Evolutionary conservation across 164 flowering plant species (phyloP).

Genomic region (Piper betle): DNA sequence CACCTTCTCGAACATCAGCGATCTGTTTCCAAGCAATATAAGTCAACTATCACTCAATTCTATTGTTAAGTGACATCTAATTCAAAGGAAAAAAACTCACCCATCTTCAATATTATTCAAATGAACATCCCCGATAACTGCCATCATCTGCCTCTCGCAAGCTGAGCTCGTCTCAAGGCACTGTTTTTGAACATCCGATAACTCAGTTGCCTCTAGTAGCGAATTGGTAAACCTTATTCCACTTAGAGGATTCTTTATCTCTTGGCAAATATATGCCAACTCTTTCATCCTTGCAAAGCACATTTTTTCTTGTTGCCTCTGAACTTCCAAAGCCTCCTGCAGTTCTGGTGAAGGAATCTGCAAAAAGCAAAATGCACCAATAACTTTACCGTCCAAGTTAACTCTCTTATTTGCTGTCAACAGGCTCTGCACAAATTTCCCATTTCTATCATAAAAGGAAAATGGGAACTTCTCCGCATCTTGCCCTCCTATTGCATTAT

Average conservation of each 20-base stretch:
- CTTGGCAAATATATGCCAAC: slow-evolving; percentile 86
- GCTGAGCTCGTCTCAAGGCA: slow-evolving; percentile 85
- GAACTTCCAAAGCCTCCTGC: slow-evolving; percentile 66
- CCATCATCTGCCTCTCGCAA: slow-evolving; percentile 87
- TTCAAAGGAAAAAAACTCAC: slow-evolving; percentile 24
- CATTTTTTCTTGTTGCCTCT: slow-evolving; percentile 65
- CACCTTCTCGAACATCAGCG: slow-evolving; percentile 60
- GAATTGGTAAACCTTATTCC: slow-evolving; percentile 77
- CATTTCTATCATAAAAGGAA: slow-evolving; percentile 57
- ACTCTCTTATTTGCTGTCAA: slow-evolving; percentile 90
- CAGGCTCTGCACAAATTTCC: slow-evolving; percentile 74
- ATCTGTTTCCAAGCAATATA: slow-evolving; percentile 17
- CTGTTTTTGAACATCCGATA: slow-evolving; percentile 86
- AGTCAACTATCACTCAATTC: not conserved
- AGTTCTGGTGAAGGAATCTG: slow-evolving; percentile 87
- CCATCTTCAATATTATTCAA: slow-evolving; percentile 66
- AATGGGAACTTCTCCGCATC: slow-evolving; percentile 74
- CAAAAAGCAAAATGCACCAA: slow-evolving; percentile 93
- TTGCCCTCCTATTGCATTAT: slow-evolving; percentile 76
- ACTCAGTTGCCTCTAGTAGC: slow-evolving; percentile 59
- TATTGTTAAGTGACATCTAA: not conserved
- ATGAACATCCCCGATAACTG: slow-evolving; percentile 59
- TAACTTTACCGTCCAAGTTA: slow-evolving; percentile 56
- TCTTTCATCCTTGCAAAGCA: slow-evolving; percentile 68
- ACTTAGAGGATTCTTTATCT: slow-evolving; percentile 73